These are phyloP conservation scores for Suillus alpinus DNA, from an alignment of 768 basidiomycete genomes.

Conservation along the genomic window DNA sequence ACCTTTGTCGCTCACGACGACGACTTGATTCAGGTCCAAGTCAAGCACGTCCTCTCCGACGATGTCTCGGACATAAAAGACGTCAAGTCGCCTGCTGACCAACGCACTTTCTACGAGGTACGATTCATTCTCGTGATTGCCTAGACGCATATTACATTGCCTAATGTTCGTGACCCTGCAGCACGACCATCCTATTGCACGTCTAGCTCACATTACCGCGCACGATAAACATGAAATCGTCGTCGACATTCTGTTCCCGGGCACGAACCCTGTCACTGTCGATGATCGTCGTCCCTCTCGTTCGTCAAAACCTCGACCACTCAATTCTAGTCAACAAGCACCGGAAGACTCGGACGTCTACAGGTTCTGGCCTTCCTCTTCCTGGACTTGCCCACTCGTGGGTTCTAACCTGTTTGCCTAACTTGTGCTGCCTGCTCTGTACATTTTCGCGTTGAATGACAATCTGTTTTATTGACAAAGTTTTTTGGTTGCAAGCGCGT, in stretches of 20 bases:
- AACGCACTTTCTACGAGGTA: background rate
- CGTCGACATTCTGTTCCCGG: background rate
- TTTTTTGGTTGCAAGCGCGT: background rate
- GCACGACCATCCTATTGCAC: no score
- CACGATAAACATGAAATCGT: background rate
- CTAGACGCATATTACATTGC: no score
- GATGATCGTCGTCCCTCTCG: background rate
- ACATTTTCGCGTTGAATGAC: background rate
- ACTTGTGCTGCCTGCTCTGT: no score
- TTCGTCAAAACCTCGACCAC: no score
- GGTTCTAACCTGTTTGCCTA: no score
- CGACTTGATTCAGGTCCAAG: background rate
- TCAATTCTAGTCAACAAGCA: no score
- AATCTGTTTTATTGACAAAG: background rate
- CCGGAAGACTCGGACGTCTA: no score
- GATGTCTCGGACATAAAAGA: background rate
- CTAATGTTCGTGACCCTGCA: background rate
- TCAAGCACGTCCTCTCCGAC: background rate
- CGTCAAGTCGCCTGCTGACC: background rate
- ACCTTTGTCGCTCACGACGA: no score
- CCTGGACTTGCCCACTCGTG: no score
- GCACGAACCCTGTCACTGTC: no score
- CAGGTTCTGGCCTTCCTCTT: no score
- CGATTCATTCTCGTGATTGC: background rate
- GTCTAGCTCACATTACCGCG: no score